phyloP scores from a whole-genome alignment of 75 land plant species.

The Picea glauca region DNA sequence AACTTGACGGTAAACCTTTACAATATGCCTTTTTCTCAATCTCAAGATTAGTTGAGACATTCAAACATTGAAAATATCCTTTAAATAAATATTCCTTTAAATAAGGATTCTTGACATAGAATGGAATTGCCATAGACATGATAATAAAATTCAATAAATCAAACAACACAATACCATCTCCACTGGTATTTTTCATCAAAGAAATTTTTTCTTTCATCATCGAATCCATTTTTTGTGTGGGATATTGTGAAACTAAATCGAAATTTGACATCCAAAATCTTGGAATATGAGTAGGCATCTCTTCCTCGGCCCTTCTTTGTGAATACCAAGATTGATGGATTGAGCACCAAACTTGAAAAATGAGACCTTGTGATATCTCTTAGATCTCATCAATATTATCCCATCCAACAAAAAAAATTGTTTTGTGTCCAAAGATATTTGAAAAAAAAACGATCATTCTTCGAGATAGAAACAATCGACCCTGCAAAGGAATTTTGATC shows the following conservation, averaged over 20 bases:
- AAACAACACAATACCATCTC: too few species aligned
- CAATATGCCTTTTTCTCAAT: too few species aligned
- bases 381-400: slow-evolving; percentile 79
- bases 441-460: slow-evolving; percentile 78
- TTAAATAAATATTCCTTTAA: too few species aligned
- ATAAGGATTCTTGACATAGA: too few species aligned
- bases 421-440: slow-evolving; percentile 77
- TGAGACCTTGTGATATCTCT: slow-evolving; percentile 44
- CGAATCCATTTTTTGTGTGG: too few species aligned
- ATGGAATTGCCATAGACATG: too few species aligned
- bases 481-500: slow-evolving; percentile 39
- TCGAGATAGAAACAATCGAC: slow-evolving; percentile 19
- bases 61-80: too few species aligned
- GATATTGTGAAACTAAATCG: slow-evolving; percentile 60
- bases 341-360: slow-evolving; percentile 37
- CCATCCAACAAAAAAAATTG: slow-evolving; percentile 76
- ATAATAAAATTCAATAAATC: too few species aligned
- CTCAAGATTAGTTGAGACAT: too few species aligned
- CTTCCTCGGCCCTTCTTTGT: slow-evolving; percentile 57
- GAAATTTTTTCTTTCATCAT: too few species aligned
- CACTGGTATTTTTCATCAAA: too few species aligned
- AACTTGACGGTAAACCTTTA: too few species aligned
- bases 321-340: slow-evolving; percentile 51
- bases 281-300: slow-evolving; percentile 62
- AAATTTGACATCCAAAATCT: slow-evolving; percentile 60